Base-by-base conservation (phyloP, 2,329 filamentous ascomycete genomes). In the Cercospora sojina region DNA sequence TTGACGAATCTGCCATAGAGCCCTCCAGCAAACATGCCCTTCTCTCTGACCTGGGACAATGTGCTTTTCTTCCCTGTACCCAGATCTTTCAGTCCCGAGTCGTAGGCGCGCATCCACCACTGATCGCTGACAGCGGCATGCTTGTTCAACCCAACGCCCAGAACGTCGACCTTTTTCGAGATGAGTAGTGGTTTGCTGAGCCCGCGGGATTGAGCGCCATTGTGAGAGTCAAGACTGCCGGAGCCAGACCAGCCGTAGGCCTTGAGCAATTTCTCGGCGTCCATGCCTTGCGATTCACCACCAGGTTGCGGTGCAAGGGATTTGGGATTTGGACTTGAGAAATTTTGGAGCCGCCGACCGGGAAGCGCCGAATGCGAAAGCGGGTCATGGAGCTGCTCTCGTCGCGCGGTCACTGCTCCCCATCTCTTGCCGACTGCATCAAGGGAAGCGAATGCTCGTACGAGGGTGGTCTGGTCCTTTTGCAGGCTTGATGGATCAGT, bases 71-170 rank as follows among this genome's bases (percentile, higher is more conserved):
- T 90, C 80, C 72, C 90, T 3, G 81, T 79, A 0, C 84, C 84
- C 62, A 97, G 84, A 3, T 90, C 91, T 78, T 95, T 91, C 70
- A 97, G 82, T 64, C 93, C 93, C 77, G 93, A 89, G 79, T 98
- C 94, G 72, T 97, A 97, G 10, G 95, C 95, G 66, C 92, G 90
- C 79, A 97, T 85, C 95, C 95, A 99, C 95, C 95, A 99, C 78
- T 97, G 93, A 76, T 97, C 94, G 72, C 85, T 84, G 32, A 86
- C 83, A 29, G 83, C 83, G 64, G 82, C 79, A 64, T 85, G 85
- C 71, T 87, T 87, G 78, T 91, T 92, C 76, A 91, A 88, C 63
- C 94, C 94, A 5, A 98, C 83, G 25, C 94, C 94, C 62, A 91
- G 84, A 29, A 86, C 90, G 78, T 96, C 91, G 73, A 89, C 85